Percentiles rank a stretch among this genome's conserved stretches.
These are phyloP conservation scores for Penicillium sp. DNA, from an alignment of 2,329 filamentous ascomycete species.

Conservation along the genomic window DNA sequence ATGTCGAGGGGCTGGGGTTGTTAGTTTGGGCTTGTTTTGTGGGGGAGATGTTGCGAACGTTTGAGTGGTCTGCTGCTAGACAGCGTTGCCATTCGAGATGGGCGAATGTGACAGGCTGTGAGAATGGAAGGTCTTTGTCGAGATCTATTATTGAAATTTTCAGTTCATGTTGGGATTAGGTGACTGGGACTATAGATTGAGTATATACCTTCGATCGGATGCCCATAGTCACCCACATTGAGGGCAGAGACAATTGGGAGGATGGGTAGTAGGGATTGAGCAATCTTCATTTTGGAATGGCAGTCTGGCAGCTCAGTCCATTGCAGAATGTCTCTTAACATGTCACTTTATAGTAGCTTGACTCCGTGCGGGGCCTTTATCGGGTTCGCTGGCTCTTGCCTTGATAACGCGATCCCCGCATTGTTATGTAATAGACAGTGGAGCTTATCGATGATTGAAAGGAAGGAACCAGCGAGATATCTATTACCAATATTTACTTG, in stretches of 20 bases:
- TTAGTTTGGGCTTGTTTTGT: not conserved
- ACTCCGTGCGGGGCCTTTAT: not conserved
- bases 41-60: not conserved
- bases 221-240: constrained; percentile 24
- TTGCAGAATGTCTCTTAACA: not conserved
- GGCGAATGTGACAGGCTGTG: constrained; percentile 30
- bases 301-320: not conserved
- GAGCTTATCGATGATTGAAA: too few relatives aligned
- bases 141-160: constrained; percentile 16
- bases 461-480: too few relatives aligned
- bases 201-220: constrained; percentile 20
- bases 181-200: not conserved
- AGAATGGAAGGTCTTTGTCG: constrained; percentile 31
- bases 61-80: constrained; percentile 20
- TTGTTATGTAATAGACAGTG: not conserved
- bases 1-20: constrained; percentile 26
- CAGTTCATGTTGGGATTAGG: not conserved
- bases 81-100: constrained; percentile 30
- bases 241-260: not conserved
- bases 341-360: not conserved
- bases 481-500: not conserved
- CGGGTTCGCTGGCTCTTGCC: not conserved
- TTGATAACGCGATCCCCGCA: not conserved
- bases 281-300: not conserved
- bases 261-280: not conserved